These are phyloP conservation scores for Nakazawaea peltata DNA, from an alignment of 805 yeast genomes.

Conservation along the genomic window DNA sequence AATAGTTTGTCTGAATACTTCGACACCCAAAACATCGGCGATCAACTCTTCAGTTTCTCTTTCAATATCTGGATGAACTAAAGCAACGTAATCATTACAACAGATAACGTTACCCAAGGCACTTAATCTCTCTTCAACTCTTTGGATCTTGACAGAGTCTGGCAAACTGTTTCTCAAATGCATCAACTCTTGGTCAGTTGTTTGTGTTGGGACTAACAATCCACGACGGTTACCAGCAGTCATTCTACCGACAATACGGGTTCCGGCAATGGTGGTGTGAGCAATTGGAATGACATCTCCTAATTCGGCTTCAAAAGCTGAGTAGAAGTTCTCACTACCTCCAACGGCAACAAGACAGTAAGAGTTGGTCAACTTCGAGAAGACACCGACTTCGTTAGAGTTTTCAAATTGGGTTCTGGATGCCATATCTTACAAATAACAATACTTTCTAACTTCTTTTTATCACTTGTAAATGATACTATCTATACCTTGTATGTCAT, in stretches of 20 bases:
- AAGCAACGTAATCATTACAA: constrained; percentile 97
- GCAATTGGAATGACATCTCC: constrained; percentile 96
- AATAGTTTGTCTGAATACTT: constrained; percentile 97
- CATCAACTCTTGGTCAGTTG: constrained; percentile 97
- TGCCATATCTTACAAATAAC: too few relatives aligned
- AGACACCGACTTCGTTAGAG: constrained; percentile 89
- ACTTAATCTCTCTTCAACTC: constrained; percentile 95
- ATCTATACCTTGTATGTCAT: too few relatives aligned
- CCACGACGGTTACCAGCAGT: constrained; percentile 99
- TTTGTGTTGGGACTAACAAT: constrained; percentile 90
- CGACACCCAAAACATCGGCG: constrained; percentile 97
- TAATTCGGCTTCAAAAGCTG: constrained; percentile 95
- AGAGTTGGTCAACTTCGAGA: constrained; percentile 90
- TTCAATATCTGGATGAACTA: constrained; percentile 98
- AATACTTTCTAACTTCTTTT: too few relatives aligned
- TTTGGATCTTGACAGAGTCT: constrained; percentile 88
- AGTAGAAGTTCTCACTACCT: constrained; percentile 76
- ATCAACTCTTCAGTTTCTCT: constrained; percentile 98
- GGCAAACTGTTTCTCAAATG: constrained; percentile 96
- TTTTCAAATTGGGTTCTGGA: constrained; percentile 47
- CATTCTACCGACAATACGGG: constrained; percentile 96
- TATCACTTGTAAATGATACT: too few relatives aligned
- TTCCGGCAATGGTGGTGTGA: constrained; percentile 97
- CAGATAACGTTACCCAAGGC: constrained; percentile 98
- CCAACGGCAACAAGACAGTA: constrained; percentile 96